Percentiles rank a stretch among this genome's conserved stretches.
These are phyloP conservation scores for Apiospora koreana DNA, from an alignment of 2,329 filamentous ascomycete species.

Conservation along the genomic window DNA sequence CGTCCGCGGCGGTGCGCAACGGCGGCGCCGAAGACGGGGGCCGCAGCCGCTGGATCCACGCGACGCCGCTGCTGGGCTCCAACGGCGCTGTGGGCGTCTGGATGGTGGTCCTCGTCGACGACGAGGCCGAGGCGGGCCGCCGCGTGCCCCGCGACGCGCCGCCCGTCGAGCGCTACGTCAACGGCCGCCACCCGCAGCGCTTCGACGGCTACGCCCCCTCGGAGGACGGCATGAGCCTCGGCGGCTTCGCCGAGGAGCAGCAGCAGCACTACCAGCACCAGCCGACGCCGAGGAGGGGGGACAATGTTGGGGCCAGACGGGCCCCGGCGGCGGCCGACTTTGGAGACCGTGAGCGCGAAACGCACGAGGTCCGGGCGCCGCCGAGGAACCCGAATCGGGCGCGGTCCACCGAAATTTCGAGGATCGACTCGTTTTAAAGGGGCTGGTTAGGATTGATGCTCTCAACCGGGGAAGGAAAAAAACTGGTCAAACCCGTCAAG, in stretches of 20 bases:
- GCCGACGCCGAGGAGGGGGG: not conserved
- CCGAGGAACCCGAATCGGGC: not conserved
- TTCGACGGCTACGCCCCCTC: not conserved
- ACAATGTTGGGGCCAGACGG: not conserved
- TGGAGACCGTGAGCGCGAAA: not conserved
- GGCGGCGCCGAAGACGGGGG: slow-evolving; percentile 62
- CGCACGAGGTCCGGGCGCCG: not conserved
- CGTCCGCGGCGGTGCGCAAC: slow-evolving; percentile 71
- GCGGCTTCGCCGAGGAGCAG: slow-evolving; percentile 18
- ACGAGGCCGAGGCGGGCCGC: slow-evolving; percentile 42
- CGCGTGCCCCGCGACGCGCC: slow-evolving; percentile 24
- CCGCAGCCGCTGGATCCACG: slow-evolving; percentile 73
- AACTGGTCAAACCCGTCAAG: no score
- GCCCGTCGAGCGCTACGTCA: slow-evolving; percentile 23
- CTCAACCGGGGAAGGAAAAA: no score
- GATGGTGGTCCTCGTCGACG: slow-evolving; percentile 76
- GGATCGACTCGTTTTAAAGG: not conserved
- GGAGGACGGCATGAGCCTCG: slow-evolving; percentile 22
- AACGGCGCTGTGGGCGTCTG: slow-evolving; percentile 73
- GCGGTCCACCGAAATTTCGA: not conserved
- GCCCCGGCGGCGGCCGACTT: not conserved
- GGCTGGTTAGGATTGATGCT: not conserved
- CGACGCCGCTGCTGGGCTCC: slow-evolving; percentile 69
- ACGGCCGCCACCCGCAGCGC: not conserved
- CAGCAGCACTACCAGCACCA: not conserved